Base-by-base conservation (phyloP, 352 stramenopile genomes). In the Pythium rishiriense region DNA sequence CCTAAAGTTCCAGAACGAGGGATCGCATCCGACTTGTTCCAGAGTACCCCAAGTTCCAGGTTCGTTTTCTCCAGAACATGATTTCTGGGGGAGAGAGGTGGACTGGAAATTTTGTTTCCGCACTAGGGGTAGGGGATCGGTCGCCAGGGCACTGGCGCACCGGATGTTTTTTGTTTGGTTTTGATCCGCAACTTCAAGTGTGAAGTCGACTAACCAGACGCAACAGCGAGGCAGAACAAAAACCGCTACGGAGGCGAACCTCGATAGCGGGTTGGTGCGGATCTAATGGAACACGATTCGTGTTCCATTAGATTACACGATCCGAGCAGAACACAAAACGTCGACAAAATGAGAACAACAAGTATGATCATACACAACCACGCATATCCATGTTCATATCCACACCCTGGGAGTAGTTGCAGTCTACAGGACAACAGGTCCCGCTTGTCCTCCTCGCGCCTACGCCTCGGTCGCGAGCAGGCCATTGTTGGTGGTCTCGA, bases 401-500 rank as follows among this genome's bases (percentile, higher is more conserved):
- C 46, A 50, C n/a, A n/a, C n/a, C n/a, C n/a, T n/a, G 21, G 43
- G 33, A 21, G 37, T 45, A 9, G 28, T 56, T 35, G 28, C 26
- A 56, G 49, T 60, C 25, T 56, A 41, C 49, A 45, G 6, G 31
- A 29, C 24, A 26, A n/a, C 12, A 55, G 19, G 12, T n/a, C 33
- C 21, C 52, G 8, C 29, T 1, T 35, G 28, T n/a, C 4, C n/a
- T 48, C 1, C 37, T 26, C 24, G 4, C 25, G 9, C 39, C 42
- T 59, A 55, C 2, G 28, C 50, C 12, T 62, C 43, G 24, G 29
- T 39, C 29, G 35, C 45, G 37, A 69, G 62, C 17, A 69, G 21
- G 21, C 55, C 62, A 29, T 69, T 42, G 49, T 69, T 56, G 24
- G 52, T 68, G 42, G 61, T 58, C 48, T 69, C 35, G 31, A 41